Conservation (phyloP, 116 monocot species). For the Cymodocea nodosa region DNA sequence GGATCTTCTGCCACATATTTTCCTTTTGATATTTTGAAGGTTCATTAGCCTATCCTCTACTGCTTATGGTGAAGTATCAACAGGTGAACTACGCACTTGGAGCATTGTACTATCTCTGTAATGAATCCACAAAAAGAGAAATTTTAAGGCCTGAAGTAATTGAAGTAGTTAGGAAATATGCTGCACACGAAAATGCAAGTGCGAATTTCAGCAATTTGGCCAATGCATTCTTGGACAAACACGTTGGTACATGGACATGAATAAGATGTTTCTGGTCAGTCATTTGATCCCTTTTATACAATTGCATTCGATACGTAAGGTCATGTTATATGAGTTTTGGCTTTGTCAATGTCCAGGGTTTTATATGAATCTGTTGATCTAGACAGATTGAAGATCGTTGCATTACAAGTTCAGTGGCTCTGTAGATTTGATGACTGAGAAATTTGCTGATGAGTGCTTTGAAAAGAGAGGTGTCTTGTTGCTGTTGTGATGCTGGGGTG, state of each 20-base stretch:
- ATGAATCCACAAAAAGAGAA: slow-evolving; percentile 46
- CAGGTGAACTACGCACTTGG: slow-evolving; percentile 90
- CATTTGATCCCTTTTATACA: background rate
- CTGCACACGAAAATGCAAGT: slow-evolving; percentile 41
- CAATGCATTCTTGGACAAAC: slow-evolving; percentile 68
- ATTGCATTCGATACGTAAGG: too few species aligned
- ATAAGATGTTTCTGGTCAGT: background rate
- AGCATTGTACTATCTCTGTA: slow-evolving; percentile 73
- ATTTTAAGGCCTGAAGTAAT: slow-evolving; percentile 80
- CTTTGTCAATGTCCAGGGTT: too few species aligned
- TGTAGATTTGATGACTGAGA: too few species aligned
- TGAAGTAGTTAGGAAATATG: slow-evolving; percentile 55
- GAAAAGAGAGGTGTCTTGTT: too few species aligned
- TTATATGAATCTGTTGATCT: too few species aligned
- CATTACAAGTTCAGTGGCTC: too few species aligned
- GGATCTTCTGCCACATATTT: too few species aligned
- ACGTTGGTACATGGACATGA: slow-evolving; percentile 11
- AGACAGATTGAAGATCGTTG: too few species aligned
- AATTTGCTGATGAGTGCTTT: too few species aligned
- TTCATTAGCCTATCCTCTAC: background rate
- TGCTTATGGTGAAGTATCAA: background rate
- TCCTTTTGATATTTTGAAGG: too few species aligned
- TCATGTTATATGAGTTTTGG: too few species aligned
- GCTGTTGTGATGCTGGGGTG: too few species aligned
- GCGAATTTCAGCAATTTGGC: slow-evolving; percentile 71